Evolutionary conservation across 2,329 filamentous ascomycete species (phyloP).

Genomic region (Plectosphaerella cucumerina): DNA sequence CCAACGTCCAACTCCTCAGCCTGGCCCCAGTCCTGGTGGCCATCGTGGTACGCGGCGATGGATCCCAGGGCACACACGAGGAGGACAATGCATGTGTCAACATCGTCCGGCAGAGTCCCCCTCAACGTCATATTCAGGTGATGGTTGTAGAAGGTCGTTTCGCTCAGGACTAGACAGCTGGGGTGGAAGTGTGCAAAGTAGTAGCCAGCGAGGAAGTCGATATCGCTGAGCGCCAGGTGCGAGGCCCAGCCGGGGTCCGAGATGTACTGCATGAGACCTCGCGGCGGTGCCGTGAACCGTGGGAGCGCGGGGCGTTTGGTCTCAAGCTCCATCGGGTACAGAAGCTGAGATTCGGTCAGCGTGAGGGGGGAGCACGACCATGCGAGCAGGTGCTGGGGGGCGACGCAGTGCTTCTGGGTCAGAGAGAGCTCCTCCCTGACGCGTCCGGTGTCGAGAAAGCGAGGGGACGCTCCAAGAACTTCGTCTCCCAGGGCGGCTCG

Average conservation of each 20-base stretch:
- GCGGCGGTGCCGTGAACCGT: not conserved
- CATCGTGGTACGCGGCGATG: conserved; percentile 3
- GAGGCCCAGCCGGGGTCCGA: not conserved
- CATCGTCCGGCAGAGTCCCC: not conserved
- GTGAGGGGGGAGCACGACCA: conserved; percentile 6
- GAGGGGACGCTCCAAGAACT: not conserved
- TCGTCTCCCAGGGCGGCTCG: not conserved
- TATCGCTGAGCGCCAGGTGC: not conserved
- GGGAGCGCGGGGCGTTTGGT: not conserved
- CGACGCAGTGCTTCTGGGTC: conserved; percentile 4
- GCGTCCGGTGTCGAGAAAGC: not conserved
- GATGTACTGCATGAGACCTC: not conserved
- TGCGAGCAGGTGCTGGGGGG: conserved; percentile 7
- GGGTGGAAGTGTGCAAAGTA: conserved; percentile 7
- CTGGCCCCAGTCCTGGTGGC: conserved; percentile 1
- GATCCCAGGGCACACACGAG: conserved; percentile 5
- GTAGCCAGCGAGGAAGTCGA: not conserved
- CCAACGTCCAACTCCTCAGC: not conserved
- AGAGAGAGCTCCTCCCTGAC: conserved; percentile 3
- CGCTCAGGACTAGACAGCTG: conserved; percentile 1
- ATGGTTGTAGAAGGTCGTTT: conserved; percentile 2
- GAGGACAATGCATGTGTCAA: conserved; percentile 1
- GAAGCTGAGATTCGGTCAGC: conserved; percentile 4
- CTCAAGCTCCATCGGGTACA: conserved; percentile 2
- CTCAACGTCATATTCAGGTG: conserved; percentile 2